Conservation (phyloP, 257 asterid genomes). For the Thymus quinquecostatus region DNA sequence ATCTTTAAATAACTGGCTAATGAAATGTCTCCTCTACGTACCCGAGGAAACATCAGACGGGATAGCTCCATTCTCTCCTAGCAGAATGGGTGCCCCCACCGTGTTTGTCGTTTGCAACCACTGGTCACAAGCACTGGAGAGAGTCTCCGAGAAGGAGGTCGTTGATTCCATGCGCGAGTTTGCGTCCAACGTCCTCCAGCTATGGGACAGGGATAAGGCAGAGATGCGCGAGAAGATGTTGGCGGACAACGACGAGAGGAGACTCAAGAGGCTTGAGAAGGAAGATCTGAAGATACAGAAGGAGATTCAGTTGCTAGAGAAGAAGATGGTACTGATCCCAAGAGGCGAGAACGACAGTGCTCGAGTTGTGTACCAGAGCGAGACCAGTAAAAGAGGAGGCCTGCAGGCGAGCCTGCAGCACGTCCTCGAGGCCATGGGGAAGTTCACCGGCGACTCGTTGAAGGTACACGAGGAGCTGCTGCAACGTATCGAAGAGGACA, state of each 20-base stretch:
- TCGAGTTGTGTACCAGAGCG: constrained; percentile 78
- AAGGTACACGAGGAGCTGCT: constrained; percentile 80
- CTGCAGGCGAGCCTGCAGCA: constrained; percentile 71
- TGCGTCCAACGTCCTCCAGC: constrained; percentile 66
- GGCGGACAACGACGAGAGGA: constrained; percentile 72
- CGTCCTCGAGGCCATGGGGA: constrained; percentile 88
- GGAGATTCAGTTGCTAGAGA: constrained; percentile 83
- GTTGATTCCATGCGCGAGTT: constrained; percentile 77
- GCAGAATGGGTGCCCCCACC: constrained; percentile 92
- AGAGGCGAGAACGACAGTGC: constrained; percentile 26
- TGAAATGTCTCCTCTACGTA: constrained; percentile 81
- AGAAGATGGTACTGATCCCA: constrained; percentile 56
- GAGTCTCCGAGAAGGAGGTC: constrained; percentile 83
- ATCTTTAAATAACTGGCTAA: constrained; percentile 83
- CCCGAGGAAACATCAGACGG: constrained; percentile 97
- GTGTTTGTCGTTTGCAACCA: constrained; percentile 77
- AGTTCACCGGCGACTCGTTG: constrained; percentile 57
- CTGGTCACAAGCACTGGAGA: constrained; percentile 81
- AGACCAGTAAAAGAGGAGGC: constrained; percentile 67
- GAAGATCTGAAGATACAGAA: constrained; percentile 84
- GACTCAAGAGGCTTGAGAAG: constrained; percentile 72
- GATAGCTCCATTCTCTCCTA: constrained; percentile 80
- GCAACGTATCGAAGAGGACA: constrained; percentile 81
- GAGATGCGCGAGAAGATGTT: constrained; percentile 72
- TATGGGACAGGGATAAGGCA: constrained; percentile 79